A percentile compares a stretch with the other conserved stretches of the same genome.
These are phyloP conservation scores for Phtheirospermum japonicum DNA, from an alignment of 257 asterid genomes.

Conservation along the genomic window DNA sequence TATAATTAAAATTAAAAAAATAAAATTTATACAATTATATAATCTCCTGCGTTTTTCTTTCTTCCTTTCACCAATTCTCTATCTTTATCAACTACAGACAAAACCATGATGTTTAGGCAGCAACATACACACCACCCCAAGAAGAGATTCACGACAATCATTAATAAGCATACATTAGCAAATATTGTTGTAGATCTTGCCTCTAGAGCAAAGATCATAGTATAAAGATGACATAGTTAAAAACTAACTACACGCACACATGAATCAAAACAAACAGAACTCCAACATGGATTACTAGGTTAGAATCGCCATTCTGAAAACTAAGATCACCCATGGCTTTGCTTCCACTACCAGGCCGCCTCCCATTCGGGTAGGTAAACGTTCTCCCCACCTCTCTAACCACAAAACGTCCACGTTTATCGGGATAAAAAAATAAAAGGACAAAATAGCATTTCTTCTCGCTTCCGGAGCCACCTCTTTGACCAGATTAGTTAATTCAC, in stretches of 20 bases:
- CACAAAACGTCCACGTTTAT: slow-evolving; percentile 76
- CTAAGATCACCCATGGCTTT: slow-evolving; percentile 73
- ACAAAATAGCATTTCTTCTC: slow-evolving; percentile 75
- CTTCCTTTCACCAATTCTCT: too few species aligned
- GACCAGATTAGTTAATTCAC: slow-evolving; percentile 97
- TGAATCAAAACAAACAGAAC: not conserved
- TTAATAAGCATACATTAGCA: slow-evolving; percentile 22
- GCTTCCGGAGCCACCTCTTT: slow-evolving; percentile 98
- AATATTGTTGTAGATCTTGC: not conserved
- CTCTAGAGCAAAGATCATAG: not conserved
- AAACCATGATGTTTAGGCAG: not conserved
- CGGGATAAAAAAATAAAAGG: slow-evolving; percentile 87
- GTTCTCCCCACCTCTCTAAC: slow-evolving; percentile 88
- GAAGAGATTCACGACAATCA: slow-evolving; percentile 10
- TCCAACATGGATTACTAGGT: slow-evolving; percentile 37
- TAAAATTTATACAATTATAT: too few species aligned
- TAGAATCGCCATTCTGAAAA: slow-evolving; percentile 83
- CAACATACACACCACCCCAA: slow-evolving; percentile 13
- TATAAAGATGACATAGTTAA: slow-evolving; percentile 11
- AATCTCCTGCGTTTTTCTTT: too few species aligned
- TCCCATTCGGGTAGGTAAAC: slow-evolving; percentile 61
- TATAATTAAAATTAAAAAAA: too few species aligned
- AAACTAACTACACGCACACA: not conserved
- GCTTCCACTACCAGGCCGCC: slow-evolving; percentile 80
- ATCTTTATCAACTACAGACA: too few species aligned